phyloP scores from a whole-genome alignment of 1,284 basidiomycete species.

The Bjerkandera adusta region DNA sequence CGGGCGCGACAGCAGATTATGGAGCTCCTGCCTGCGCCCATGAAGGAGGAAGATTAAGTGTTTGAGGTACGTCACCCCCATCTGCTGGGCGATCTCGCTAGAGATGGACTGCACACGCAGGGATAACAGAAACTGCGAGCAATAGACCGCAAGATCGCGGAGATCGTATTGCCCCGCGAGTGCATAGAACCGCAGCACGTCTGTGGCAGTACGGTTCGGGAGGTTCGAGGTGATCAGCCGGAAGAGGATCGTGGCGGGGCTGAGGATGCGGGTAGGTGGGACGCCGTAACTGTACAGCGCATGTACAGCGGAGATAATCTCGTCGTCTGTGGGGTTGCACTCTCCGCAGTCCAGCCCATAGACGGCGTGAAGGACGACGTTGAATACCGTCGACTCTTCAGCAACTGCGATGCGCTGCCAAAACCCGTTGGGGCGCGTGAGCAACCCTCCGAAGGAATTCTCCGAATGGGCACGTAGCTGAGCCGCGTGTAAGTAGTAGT shows the following conservation, averaged over 20 bases:
- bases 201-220: background rate
- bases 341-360: conserved; percentile 30
- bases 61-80: conserved; percentile 39
- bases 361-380: conserved; percentile 34
- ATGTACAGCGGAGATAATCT: conserved; percentile 26
- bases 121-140: conserved; percentile 36
- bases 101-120: conserved; percentile 30
- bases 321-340: conserved; percentile 30
- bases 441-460: background rate
- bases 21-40: conserved; percentile 33
- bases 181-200: conserved; percentile 36
- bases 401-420: conserved; percentile 18
- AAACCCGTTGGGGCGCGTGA: background rate
- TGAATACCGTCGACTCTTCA: conserved; percentile 32
- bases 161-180: conserved; percentile 34
- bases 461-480: background rate
- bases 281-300: conserved; percentile 29
- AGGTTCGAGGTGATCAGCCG: background rate
- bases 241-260: conserved; percentile 25
- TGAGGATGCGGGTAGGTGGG: conserved; percentile 18
- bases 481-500: background rate
- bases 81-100: conserved; percentile 32
- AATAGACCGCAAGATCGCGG: conserved; percentile 32
- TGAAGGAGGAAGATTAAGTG: conserved; percentile 41
- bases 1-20: conserved; percentile 33